Evolutionary conservation across 352 stramenopile species (phyloP).

Genomic region (Paralagenidium karlingii): DNA sequence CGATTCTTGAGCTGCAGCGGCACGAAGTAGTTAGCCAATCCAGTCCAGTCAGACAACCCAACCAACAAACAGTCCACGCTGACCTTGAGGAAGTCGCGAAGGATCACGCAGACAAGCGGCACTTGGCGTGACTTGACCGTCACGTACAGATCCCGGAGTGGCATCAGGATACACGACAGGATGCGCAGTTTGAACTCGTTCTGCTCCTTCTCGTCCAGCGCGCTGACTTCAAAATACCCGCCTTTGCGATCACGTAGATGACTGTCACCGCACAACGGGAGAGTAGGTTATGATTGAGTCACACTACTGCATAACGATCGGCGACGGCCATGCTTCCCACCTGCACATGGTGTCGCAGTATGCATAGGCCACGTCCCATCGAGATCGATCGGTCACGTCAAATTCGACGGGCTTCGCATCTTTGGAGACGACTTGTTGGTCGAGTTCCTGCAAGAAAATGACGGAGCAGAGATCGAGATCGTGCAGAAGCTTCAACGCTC

Average conservation of each 20-base stretch:
- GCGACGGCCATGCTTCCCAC: too few species aligned
- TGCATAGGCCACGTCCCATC: not conserved
- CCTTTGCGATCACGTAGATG: constrained; percentile 12
- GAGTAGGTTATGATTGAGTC: not conserved
- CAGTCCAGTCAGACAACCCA: not conserved
- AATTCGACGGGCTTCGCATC: not conserved
- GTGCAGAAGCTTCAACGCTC: constrained; percentile 34
- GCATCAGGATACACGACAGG: constrained; percentile 40
- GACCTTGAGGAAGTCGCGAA: constrained; percentile 57
- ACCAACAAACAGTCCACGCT: not conserved
- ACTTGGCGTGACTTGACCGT: constrained; percentile 38
- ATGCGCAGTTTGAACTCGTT: constrained; percentile 34
- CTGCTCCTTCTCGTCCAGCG: constrained; percentile 23
- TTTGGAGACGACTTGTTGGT: constrained; percentile 16
- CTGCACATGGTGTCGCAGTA: too few species aligned
- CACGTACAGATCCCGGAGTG: constrained; percentile 31
- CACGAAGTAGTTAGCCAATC: too few species aligned
- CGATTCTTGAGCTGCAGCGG: constrained; percentile 24
- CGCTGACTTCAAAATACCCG: not conserved
- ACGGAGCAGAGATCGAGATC: constrained; percentile 32
- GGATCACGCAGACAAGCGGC: constrained; percentile 24
- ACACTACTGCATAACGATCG: constrained; percentile 12
- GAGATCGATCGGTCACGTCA: not conserved
- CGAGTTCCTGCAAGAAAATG: constrained; percentile 37
- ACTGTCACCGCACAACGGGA: constrained; percentile 7